These are phyloP conservation scores for Cladophialophora chaetospira DNA, from an alignment of 2,329 filamentous ascomycete species.

Conservation along the genomic window DNA sequence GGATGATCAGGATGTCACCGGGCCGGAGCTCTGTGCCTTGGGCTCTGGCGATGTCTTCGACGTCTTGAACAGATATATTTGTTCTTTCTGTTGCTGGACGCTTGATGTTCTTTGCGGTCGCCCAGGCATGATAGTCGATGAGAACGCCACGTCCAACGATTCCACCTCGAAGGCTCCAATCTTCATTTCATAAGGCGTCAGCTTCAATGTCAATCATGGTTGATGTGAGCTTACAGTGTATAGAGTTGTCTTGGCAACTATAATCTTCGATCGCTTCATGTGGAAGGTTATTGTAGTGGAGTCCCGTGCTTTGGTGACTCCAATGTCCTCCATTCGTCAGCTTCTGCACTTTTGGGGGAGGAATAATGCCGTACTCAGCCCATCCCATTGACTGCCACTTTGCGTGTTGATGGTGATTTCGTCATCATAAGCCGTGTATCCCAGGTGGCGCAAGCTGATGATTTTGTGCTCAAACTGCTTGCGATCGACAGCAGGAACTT, in stretches of 20 bases:
- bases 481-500: not conserved
- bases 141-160: constrained; percentile 45
- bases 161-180: constrained; percentile 34
- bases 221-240: constrained; percentile 59
- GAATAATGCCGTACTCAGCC: not conserved
- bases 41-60: constrained; percentile 53
- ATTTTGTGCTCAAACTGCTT: constrained; percentile 9
- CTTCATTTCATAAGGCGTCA: constrained; percentile 33
- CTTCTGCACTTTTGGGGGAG: not conserved
- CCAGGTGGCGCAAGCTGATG: not conserved
- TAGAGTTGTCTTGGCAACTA: not conserved
- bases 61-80: constrained; percentile 54
- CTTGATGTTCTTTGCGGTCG: constrained; percentile 52
- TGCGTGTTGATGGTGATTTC: constrained; percentile 11
- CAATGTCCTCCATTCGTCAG: not conserved
- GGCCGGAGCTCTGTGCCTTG: constrained; percentile 44
- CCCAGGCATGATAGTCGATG: constrained; percentile 48
- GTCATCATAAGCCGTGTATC: constrained; percentile 2
- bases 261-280: not conserved
- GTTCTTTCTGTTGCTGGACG: constrained; percentile 47
- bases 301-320: not conserved
- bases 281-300: not conserved
- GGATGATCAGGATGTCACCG: constrained; percentile 68
- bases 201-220: no score
- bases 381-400: constrained; percentile 6